These are phyloP conservation scores for Lupinus albus DNA, from an alignment of 306 rosid genomes.

Conservation along the genomic window DNA sequence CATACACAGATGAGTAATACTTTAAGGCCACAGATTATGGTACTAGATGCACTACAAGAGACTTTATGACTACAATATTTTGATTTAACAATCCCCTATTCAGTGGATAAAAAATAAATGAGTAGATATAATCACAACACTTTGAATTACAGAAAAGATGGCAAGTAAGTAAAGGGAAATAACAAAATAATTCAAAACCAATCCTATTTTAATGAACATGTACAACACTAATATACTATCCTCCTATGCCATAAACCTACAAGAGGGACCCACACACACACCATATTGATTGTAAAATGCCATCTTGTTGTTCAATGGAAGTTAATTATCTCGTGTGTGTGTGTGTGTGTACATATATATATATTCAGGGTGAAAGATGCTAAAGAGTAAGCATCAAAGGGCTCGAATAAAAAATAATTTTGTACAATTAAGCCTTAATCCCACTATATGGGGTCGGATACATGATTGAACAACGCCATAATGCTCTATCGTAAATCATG, in stretches of 20 bases:
- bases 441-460: too few relatives aligned
- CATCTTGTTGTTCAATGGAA: background rate
- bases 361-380: slow-evolving; percentile 20
- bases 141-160: too few relatives aligned
- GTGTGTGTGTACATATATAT: background rate
- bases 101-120: slow-evolving; percentile 11
- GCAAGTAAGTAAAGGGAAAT: too few relatives aligned
- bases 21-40: slow-evolving; percentile 15
- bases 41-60: slow-evolving; percentile 4
- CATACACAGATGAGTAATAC: slow-evolving; percentile 14
- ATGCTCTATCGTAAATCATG: too few relatives aligned
- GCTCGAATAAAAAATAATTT: slow-evolving; percentile 18
- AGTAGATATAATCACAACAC: slow-evolving; percentile 1
- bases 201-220: too few relatives aligned
- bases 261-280: slow-evolving; percentile 5
- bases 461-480: too few relatives aligned
- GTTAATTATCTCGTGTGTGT: background rate
- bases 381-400: slow-evolving; percentile 8
- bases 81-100: background rate
- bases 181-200: too few relatives aligned
- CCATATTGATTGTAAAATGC: background rate
- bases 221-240: too few relatives aligned
- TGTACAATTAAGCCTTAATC: too few relatives aligned
- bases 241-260: slow-evolving; percentile 9
- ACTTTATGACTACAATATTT: slow-evolving; percentile 18